These are phyloP conservation scores for Protomyces inouyei DNA, from an alignment of 1,139 yeast genomes.

Conservation along the genomic window DNA sequence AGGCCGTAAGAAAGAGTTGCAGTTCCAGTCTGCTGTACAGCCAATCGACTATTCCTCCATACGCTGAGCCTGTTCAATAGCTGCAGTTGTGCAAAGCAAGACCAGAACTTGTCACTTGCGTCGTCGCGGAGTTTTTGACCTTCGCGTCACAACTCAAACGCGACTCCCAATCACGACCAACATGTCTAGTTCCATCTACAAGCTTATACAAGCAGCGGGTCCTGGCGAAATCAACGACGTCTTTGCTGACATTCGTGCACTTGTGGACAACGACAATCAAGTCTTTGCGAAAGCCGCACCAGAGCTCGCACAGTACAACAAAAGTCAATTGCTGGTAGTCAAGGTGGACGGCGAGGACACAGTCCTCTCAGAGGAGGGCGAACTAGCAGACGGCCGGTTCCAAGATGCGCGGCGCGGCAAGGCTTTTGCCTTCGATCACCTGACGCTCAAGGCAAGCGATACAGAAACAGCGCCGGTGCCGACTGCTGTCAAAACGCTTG, in stretches of 20 bases:
- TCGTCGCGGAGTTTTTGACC: too few relatives aligned
- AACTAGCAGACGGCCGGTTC: constrained; percentile 45
- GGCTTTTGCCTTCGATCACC: constrained; percentile 61
- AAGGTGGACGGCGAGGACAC: constrained; percentile 40
- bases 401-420: constrained; percentile 48
- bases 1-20: too few relatives aligned
- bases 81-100: too few relatives aligned
- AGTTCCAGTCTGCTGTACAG: too few relatives aligned
- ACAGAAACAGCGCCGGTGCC: not conserved
- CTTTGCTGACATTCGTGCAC: constrained; percentile 39
- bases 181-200: constrained; percentile 1
- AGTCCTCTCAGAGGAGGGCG: constrained; percentile 48
- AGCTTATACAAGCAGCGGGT: constrained; percentile 10
- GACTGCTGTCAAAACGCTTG: not conserved
- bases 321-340: constrained; percentile 44
- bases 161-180: not conserved
- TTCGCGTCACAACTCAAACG: not conserved
- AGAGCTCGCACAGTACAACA: constrained; percentile 46
- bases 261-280: constrained; percentile 40
- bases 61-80: too few relatives aligned
- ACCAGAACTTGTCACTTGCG: too few relatives aligned
- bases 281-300: constrained; percentile 37
- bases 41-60: too few relatives aligned
- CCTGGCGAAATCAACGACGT: constrained; percentile 31
- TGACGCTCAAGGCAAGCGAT: constrained; percentile 35